Conservation (phyloP, 2,329 filamentous ascomycete genomes). For the Aspergillus fumigatus region DNA sequence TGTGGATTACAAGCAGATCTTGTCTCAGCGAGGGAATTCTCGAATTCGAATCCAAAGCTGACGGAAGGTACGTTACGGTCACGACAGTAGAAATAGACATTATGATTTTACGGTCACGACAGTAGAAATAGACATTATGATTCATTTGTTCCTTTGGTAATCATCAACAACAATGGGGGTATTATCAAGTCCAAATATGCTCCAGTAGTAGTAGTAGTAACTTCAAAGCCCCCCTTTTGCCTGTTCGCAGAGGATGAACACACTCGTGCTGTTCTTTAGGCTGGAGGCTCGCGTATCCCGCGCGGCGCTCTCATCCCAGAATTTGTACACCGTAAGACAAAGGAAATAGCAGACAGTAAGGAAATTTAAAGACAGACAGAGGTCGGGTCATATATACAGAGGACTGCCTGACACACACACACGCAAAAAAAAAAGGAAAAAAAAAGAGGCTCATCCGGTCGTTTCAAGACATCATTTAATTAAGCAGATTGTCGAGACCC, state of each 20-base stretch:
- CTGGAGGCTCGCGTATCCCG: not conserved
- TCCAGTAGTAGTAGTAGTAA: not conserved
- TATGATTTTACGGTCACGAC: not conserved
- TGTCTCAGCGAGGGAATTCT: not conserved
- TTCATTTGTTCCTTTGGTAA: not conserved
- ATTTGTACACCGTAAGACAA: not conserved
- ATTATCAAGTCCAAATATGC: not conserved
- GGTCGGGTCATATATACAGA: not conserved
- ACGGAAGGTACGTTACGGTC: not conserved
- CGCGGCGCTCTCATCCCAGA: not conserved
- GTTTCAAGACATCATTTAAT: constrained; percentile 24
- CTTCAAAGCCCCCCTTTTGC: not conserved
- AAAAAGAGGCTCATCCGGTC: constrained; percentile 20
- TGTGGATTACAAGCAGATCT: not conserved
- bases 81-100: not conserved
- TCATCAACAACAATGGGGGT: not conserved
- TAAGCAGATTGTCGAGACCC: constrained; percentile 36
- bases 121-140: not conserved
- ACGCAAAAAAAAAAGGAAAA: no score
- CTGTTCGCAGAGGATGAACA: not conserved
- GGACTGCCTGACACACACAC: constrained; percentile 12
- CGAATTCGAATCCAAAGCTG: no score
- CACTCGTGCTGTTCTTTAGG: not conserved
- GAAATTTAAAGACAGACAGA: not conserved
- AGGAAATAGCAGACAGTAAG: not conserved